A percentile compares a stretch with the other conserved stretches of the same genome.
phyloP scores from a whole-genome alignment of 2,329 filamentous ascomycete genomes.

The Fusarium sulawesiense region DNA sequence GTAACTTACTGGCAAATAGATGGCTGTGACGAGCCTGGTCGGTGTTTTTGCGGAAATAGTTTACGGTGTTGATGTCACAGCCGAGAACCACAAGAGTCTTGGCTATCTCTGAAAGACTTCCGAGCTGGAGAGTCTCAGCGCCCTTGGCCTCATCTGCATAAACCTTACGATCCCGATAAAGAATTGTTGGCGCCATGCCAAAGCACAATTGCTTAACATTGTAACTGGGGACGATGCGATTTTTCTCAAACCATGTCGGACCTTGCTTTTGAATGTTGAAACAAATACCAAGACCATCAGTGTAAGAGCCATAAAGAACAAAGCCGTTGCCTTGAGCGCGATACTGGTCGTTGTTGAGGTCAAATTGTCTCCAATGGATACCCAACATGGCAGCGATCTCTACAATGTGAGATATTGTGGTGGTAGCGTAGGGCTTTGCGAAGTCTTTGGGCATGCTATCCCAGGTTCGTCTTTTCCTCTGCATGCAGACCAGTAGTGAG shows the following conservation, averaged over 20 bases:
- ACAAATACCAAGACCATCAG: conserved; percentile 53
- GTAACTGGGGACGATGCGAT: conserved; percentile 52
- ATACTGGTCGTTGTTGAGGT: conserved; percentile 51
- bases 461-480: conserved; percentile 39
- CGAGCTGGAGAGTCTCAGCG: conserved; percentile 47
- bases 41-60: conserved; percentile 44
- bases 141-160: conserved; percentile 40
- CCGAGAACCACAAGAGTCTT: conserved; percentile 55
- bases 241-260: conserved; percentile 50
- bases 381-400: conserved; percentile 53
- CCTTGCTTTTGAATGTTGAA: conserved; percentile 55
- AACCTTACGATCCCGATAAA: conserved; percentile 41
- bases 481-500: conserved; percentile 38
- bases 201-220: conserved; percentile 56
- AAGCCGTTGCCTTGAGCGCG: conserved; percentile 54
- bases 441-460: conserved; percentile 41
- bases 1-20: conserved; percentile 31
- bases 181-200: conserved; percentile 56
- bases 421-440: conserved; percentile 50
- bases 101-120: conserved; percentile 49
- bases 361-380: conserved; percentile 57
- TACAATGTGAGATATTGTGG: conserved; percentile 51
- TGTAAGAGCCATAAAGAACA: conserved; percentile 48
- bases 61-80: conserved; percentile 51
- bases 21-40: conserved; percentile 34